Evolutionary conservation across 352 stramenopile species (phyloP).

Genomic region (Thalassiosira livingstoniorum): DNA sequence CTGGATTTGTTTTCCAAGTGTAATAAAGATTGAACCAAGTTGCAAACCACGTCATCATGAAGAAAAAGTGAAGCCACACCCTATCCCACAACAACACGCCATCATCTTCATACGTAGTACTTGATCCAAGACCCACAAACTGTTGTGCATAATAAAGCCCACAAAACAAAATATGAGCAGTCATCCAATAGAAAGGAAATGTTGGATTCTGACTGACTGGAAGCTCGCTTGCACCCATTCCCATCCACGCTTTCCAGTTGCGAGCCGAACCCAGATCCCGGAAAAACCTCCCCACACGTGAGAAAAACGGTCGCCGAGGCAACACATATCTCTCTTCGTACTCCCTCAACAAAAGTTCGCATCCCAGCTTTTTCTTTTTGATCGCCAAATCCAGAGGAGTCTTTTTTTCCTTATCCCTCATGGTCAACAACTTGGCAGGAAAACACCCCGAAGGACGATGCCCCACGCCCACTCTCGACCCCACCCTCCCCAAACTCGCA

Average conservation of each 20-base stretch:
- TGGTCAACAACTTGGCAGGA: conserved; percentile 56
- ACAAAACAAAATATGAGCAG: conserved; percentile 63
- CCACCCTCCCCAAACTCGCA: conserved; percentile 29
- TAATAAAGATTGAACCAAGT: conserved; percentile 69
- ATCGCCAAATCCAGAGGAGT: conserved; percentile 86
- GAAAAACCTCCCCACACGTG: conserved; percentile 32
- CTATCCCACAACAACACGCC: conserved; percentile 72
- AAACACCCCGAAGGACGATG: conserved; percentile 31
- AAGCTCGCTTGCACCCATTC: conserved; percentile 64
- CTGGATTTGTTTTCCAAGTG: conserved; percentile 76
- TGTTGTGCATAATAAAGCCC: conserved; percentile 66
- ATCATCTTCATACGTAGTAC: conserved; percentile 36
- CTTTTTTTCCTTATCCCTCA: conserved; percentile 86
- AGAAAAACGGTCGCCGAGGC: conserved; percentile 41
- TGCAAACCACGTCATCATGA: conserved; percentile 61
- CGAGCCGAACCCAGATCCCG: conserved; percentile 62
- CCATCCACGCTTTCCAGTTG: conserved; percentile 79
- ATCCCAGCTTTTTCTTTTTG: conserved; percentile 84
- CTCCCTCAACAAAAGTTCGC: conserved; percentile 74
- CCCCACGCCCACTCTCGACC: conserved; percentile 37
- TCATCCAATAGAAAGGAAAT: conserved; percentile 84
- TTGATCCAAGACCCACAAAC: conserved; percentile 67
- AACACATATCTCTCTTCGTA: conserved; percentile 63
- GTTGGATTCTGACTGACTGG: conserved; percentile 66
- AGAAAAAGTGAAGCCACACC: conserved; percentile 67